These are phyloP conservation scores for Rhynchospora breviuscula DNA, from an alignment of 176 grass and related monocot species.

Conservation along the genomic window DNA sequence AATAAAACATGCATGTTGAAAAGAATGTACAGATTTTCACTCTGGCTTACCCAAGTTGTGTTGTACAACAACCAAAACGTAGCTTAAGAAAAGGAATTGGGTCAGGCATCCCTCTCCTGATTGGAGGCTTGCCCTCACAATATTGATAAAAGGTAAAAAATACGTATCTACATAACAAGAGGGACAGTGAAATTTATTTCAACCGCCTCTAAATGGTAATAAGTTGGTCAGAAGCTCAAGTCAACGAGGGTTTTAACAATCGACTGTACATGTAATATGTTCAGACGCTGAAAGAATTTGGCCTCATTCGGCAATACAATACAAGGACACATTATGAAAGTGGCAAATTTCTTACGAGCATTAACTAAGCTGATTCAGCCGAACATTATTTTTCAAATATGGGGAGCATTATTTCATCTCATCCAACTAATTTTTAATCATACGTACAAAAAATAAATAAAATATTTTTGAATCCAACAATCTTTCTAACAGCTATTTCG, in stretches of 20 bases:
- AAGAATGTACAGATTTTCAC: neutral
- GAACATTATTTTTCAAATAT: neutral
- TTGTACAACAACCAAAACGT: conserved; percentile 16
- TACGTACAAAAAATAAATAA: neutral
- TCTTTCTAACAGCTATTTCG: neutral
- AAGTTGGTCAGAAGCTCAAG: conserved; percentile 36
- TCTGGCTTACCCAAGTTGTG: neutral
- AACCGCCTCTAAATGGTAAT: conserved; percentile 35
- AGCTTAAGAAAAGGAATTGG: conserved; percentile 32
- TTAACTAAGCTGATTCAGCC: neutral
- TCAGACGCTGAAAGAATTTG: conserved; percentile 14
- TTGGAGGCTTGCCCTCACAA: conserved; percentile 26
- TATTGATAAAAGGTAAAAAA: neutral
- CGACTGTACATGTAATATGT: neutral
- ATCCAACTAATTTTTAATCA: neutral
- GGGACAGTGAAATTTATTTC: conserved; percentile 25
- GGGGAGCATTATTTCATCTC: neutral
- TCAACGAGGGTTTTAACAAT: conserved; percentile 15
- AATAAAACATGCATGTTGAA: neutral
- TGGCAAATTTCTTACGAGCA: neutral
- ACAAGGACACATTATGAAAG: conserved; percentile 26
- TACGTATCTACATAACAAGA: conserved; percentile 14
- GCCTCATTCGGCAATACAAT: neutral
- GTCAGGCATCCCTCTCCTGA: conserved; percentile 57
- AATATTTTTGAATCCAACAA: neutral